Evolutionary conservation across 225 moss, liverwort and hornwort species (phyloP).

Genomic region (Bryum argenteum): DNA sequence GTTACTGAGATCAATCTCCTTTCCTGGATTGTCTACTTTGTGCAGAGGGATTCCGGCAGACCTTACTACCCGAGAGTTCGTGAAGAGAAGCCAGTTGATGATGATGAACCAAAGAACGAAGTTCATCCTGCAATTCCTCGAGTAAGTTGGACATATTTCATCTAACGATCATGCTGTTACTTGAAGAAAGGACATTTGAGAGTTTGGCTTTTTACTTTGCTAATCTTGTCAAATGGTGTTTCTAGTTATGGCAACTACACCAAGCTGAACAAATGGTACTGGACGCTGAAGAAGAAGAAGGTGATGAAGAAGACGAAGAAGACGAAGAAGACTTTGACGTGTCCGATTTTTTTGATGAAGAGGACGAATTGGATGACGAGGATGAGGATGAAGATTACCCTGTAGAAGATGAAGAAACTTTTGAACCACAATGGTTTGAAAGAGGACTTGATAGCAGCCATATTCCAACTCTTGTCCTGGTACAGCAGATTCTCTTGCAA

Average conservation of each 20-base stretch:
- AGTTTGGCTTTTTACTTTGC: slow-evolving; percentile 19
- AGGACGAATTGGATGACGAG: slow-evolving; percentile 37
- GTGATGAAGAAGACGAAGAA: slow-evolving; percentile 49
- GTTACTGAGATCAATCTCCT: slow-evolving; percentile 3
- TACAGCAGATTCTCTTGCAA: slow-evolving; percentile 31
- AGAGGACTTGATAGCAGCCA: slow-evolving; percentile 44
- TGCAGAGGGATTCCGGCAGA: slow-evolving; percentile 86
- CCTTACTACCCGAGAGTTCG: slow-evolving; percentile 83
- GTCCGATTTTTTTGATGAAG: slow-evolving; percentile 43
- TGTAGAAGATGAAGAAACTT: slow-evolving; percentile 60
- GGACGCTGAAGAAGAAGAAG: slow-evolving; percentile 71
- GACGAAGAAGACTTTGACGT: slow-evolving; percentile 32
- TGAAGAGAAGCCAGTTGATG: slow-evolving; percentile 51
- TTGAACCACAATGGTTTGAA: slow-evolving; percentile 65
- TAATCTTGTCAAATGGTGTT: slow-evolving; percentile 25
- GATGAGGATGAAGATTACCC: slow-evolving; percentile 55
- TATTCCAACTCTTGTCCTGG: slow-evolving; percentile 88
- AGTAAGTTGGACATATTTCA: slow-evolving; percentile 48
- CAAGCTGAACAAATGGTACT: slow-evolving; percentile 94
- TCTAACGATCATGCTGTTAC: neutral
- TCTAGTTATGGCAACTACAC: slow-evolving; percentile 82
- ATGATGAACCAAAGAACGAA: slow-evolving; percentile 38
- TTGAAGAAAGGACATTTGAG: neutral
- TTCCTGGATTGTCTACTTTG: slow-evolving; percentile 18
- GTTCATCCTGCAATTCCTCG: slow-evolving; percentile 85